Percentiles rank a stretch among this genome's conserved stretches.
These are phyloP conservation scores for Fistulina hepatica DNA, from an alignment of 1,284 basidiomycete species.

Conservation along the genomic window DNA sequence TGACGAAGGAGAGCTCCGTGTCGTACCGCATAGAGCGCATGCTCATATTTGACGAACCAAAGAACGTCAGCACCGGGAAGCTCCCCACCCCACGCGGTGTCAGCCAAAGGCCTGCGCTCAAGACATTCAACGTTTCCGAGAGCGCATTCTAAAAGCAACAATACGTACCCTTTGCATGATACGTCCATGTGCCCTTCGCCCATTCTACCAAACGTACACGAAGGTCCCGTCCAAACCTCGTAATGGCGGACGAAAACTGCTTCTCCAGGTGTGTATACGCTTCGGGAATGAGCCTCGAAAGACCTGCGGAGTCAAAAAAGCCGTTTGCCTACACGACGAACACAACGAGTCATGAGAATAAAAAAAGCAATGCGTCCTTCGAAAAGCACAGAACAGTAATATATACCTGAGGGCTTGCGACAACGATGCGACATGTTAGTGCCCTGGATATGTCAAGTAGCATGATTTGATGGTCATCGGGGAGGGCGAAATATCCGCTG, in stretches of 20 bases:
- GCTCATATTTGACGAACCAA: slow-evolving; percentile 95
- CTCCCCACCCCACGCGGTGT: slow-evolving; percentile 40
- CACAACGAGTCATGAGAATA: slow-evolving; percentile 1
- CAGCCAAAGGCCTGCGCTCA: slow-evolving; percentile 70
- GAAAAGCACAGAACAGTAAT: slow-evolving; percentile 1
- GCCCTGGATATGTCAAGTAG: slow-evolving; percentile 36
- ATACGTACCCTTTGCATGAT: slow-evolving; percentile 86
- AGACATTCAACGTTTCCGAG: not conserved
- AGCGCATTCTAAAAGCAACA: slow-evolving; percentile 2
- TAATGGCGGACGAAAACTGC: slow-evolving; percentile 68
- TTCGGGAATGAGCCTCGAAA: slow-evolving; percentile 90
- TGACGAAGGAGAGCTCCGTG: slow-evolving; percentile 84
- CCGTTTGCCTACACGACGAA: slow-evolving; percentile 75
- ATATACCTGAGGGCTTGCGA: slow-evolving; percentile 76
- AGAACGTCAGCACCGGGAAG: slow-evolving; percentile 71
- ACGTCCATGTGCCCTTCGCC: slow-evolving; percentile 91
- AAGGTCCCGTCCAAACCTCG: slow-evolving; percentile 36
- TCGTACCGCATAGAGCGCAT: slow-evolving; percentile 86
- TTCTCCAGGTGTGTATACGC: slow-evolving; percentile 88
- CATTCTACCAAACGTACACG: slow-evolving; percentile 78
- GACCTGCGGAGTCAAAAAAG: slow-evolving; percentile 82
- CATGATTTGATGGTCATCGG: slow-evolving; percentile 69
- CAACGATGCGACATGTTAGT: slow-evolving; percentile 72
- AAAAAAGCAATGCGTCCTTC: too few species aligned
- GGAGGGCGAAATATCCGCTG: slow-evolving; percentile 91